Evolutionary conservation across 2,329 filamentous ascomycete species (phyloP), one percentile per base, ranked within the genome.

Genomic region (Aaosphaeria arxii): DNA sequence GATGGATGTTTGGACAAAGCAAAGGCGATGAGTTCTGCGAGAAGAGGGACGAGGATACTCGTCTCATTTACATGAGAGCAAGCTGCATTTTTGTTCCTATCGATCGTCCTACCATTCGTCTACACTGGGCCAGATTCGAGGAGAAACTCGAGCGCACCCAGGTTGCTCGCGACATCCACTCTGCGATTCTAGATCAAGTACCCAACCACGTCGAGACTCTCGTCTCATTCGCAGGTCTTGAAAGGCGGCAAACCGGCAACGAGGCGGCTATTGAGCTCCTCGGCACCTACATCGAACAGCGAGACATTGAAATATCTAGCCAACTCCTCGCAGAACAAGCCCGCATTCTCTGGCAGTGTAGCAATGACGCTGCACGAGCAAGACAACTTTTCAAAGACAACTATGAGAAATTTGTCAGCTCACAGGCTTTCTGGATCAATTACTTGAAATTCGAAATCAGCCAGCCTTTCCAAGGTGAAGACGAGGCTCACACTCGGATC

Each of bases 121-220:
- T 97, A 51, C 89, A 95, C 66, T 97, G 91, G 75, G 92, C 94
- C 11, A 90, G 91, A 59, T 96, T 96, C 56, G 94, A 99, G 67
- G 94, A 99, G 73, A 87, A 89, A 71, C 80, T 82, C 6, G 89
- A 84, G 4, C 84, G 90, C 36, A 74, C 86, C 29, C 87, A 89
- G 53, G 80, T 95, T 35, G 90, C 92, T 7, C 83, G 87, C 50
- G 91, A 89, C 49, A 91, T 99, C 47, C 89, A 96, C 64, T 80
- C 86, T 42, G 86, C 89, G 1, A 87, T 99, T 46, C 77, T 97
- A 31, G 75, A 85, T 55, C 79, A 80, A 49, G 74, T 95, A 11
- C 91, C 92, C 1, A 86, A 88, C 56, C 89, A 92, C 55, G 80
- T 95, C 42, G 91, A 96, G 69, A 90, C 89, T 1, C 89, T 97